These are phyloP conservation scores for Jamesozyma jinghongensis DNA, from an alignment of 805 yeast genomes.

Conservation along the genomic window DNA sequence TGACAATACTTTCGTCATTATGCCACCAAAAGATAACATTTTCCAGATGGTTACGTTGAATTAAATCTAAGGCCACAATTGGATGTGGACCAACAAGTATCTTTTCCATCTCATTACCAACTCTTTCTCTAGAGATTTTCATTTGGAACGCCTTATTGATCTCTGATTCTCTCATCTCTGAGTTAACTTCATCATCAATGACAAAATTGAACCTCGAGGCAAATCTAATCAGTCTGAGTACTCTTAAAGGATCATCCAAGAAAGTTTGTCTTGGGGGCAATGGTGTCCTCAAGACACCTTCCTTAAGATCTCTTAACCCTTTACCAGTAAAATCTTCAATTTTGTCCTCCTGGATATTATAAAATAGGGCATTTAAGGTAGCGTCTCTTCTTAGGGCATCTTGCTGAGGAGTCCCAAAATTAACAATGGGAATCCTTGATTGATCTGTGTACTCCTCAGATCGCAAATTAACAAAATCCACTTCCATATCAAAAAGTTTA, in stretches of 20 bases:
- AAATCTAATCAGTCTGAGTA: slow-evolving; percentile 75
- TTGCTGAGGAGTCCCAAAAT: slow-evolving; percentile 82
- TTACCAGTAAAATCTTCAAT: slow-evolving; percentile 79
- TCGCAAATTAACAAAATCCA: slow-evolving; percentile 89
- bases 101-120: slow-evolving; percentile 78
- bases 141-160: slow-evolving; percentile 51
- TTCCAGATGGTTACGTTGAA: slow-evolving; percentile 47
- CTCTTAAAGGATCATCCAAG: slow-evolving; percentile 88
- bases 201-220: slow-evolving; percentile 67
- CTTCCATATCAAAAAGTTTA: slow-evolving; percentile 68
- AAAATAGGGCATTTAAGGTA: slow-evolving; percentile 85
- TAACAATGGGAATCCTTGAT: slow-evolving; percentile 76
- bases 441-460: slow-evolving; percentile 76
- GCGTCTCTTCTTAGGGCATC: slow-evolving; percentile 95
- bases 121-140: slow-evolving; percentile 83
- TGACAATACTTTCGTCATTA: slow-evolving; percentile 16
- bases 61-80: slow-evolving; percentile 49
- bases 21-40: slow-evolving; percentile 48
- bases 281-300: slow-evolving; percentile 79
- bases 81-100: slow-evolving; percentile 60
- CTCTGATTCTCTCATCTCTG: slow-evolving; percentile 53
- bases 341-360: slow-evolving; percentile 55
- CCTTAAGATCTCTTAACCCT: slow-evolving; percentile 64
- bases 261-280: slow-evolving; percentile 78
- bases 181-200: slow-evolving; percentile 48